Evolutionary conservation across 129 eudicot species (phyloP).

Genomic region (Flaveria linearis): DNA sequence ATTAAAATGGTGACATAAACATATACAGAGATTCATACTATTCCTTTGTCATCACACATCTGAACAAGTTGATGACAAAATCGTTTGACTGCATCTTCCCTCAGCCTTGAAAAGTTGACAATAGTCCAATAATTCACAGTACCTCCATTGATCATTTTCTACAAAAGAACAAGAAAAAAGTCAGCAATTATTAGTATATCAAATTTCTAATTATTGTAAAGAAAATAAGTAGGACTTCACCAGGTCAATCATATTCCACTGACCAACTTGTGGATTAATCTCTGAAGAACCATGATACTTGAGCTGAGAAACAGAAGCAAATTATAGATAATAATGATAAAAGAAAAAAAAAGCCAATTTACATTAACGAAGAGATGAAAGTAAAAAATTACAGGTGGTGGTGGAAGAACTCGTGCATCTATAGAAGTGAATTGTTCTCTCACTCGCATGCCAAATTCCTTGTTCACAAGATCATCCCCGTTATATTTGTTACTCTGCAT

Average conservation of each 20-base stretch:
- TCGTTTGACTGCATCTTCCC: conserved; percentile 15
- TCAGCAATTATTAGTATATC: background rate
- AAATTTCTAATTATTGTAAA: background rate
- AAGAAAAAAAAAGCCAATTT: background rate
- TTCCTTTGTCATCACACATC: conserved; percentile 73
- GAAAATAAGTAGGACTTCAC: conserved; percentile 26
- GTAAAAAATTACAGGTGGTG: conserved; percentile 51
- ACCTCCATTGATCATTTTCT: conserved; percentile 82
- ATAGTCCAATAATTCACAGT: conserved; percentile 56
- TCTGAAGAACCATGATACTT: too few relatives aligned
- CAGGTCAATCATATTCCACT: conserved; percentile 83
- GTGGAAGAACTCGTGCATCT: conserved; percentile 66
- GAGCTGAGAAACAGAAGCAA: too few relatives aligned
- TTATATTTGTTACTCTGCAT: conserved; percentile 42
- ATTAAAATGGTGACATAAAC: background rate
- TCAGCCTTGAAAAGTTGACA: conserved; percentile 51
- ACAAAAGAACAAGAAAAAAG: background rate
- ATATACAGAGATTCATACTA: conserved; percentile 40
- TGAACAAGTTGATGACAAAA: conserved; percentile 43
- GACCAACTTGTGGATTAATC: conserved; percentile 63
- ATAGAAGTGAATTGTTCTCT: conserved; percentile 35
- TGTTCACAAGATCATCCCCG: conserved; percentile 31
- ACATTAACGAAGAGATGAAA: background rate
- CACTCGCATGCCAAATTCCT: conserved; percentile 61
- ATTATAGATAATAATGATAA: too few relatives aligned